Evolutionary conservation across 306 rosid species (phyloP), one percentile per base, ranked within the genome.

Genomic region (Ammopiptanthus mongolicus): DNA sequence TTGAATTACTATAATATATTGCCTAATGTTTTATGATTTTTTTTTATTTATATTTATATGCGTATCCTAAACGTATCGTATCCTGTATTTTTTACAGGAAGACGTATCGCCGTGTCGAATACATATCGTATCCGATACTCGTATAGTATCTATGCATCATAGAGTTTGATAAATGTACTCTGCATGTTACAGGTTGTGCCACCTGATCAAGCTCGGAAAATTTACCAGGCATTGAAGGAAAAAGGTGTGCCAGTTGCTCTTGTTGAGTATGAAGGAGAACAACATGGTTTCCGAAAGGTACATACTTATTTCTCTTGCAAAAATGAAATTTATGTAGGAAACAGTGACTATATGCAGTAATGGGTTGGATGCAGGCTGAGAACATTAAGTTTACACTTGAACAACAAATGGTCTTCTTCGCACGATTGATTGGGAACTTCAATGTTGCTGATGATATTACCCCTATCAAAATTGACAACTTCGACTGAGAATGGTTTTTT

Each of bases 341-440:
- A 62, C 21, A 34, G 50, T 58, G 29, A 69, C 62, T 19, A 3
- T 31, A 72, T 74, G 34, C 12, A n/a, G 19, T 80, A 69, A 84
- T 72, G 55, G 29, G 36, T 51, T 72, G 36, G 58, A 60, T 77
- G 59, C 94, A 95, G 97, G 99, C 97, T 46, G 97, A 92, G 83
- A 95, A 90, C 88, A 95, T 92, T 5, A 90, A 87, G 89, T 90
- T 85, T 83, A 95, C 99, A 34, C 83, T 92, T 34, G 99, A 95
- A 82, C 99, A 92, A 66, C 91, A 88, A 95, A 95, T 95, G 99
- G 93, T 95, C 63, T 95, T 95, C 96, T 95, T 92, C 56, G 99
- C 97, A 21, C 86, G 97, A 36, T 48, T 88, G 68, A 88, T 95
- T 60, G 99, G 99, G 47, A 74, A 50, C 80, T 95, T 95, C 70